Conservation (phyloP, 495 filamentous ascomycete genomes). For the Lasiosphaeria ovina region DNA sequence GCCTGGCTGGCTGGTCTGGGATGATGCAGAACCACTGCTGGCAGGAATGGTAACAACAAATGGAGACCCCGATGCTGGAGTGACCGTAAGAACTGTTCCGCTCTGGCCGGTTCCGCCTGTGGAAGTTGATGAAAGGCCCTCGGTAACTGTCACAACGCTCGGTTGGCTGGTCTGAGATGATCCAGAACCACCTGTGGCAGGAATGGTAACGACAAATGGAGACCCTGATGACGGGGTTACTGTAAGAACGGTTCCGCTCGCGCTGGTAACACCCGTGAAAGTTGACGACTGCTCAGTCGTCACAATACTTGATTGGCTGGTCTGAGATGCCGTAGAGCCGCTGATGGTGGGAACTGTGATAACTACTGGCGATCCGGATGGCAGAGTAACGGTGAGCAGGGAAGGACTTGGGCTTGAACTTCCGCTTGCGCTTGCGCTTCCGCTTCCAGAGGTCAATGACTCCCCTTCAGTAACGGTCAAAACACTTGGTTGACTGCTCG, state of each 20-base stretch:
- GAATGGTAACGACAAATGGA: slow-evolving; percentile 16
- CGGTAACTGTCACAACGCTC: slow-evolving; percentile 3
- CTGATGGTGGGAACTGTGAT: neutral
- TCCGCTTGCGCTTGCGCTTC: too few species aligned
- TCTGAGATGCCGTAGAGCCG: neutral
- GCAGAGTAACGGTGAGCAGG: neutral
- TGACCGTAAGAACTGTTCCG: slow-evolving; percentile 9
- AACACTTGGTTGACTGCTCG: too few species aligned
- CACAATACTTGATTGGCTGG: neutral
- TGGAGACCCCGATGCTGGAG: slow-evolving; percentile 8
- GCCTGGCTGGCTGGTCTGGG: slow-evolving; percentile 1
- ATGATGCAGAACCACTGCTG: neutral
- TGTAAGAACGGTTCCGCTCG: slow-evolving; percentile 9
- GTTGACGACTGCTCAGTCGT: too few species aligned
- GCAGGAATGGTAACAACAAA: slow-evolving; percentile 12
- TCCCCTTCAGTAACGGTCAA: too few species aligned
- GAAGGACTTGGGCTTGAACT: too few species aligned
- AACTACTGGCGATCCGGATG: neutral
- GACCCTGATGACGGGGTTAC: slow-evolving; percentile 18
- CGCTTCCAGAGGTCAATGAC: too few species aligned
- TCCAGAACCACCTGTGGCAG: slow-evolving; percentile 1
- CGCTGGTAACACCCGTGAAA: too few species aligned
- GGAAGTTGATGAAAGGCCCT: slow-evolving; percentile 1
- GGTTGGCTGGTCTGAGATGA: neutral
- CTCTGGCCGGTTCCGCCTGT: neutral